Conservation (phyloP, 768 basidiomycete genomes). For the Kondoa subrosea region DNA sequence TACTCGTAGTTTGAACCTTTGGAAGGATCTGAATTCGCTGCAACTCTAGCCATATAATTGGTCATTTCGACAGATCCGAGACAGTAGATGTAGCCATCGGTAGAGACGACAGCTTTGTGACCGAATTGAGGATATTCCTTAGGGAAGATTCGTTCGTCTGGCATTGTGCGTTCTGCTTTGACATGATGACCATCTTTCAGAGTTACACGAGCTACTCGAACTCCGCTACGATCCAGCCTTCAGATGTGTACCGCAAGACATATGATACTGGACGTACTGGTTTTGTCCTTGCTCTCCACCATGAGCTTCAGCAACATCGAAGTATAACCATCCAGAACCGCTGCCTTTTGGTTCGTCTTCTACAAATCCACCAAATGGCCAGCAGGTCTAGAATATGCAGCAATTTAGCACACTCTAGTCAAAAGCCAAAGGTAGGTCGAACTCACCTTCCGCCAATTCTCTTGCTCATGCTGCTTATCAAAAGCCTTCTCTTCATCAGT, state of each 20-base stretch:
- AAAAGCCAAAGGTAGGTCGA: no score
- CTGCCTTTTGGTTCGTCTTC: background rate
- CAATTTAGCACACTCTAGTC: no score
- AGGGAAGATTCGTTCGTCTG: background rate
- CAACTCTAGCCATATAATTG: background rate
- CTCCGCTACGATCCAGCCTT: background rate
- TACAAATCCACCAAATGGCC: background rate
- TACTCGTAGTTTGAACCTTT: background rate
- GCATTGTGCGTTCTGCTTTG: background rate
- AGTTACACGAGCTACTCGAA: background rate
- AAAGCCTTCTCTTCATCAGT: background rate
- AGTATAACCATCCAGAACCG: background rate
- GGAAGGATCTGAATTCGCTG: background rate
- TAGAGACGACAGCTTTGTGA: background rate
- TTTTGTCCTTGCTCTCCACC: background rate
- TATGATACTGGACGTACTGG: background rate
- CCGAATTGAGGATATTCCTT: background rate
- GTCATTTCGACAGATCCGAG: background rate
- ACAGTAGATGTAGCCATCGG: background rate
- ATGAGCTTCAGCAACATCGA: background rate
- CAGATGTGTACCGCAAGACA: background rate
- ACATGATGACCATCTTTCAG: background rate
- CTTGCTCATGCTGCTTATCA: background rate
- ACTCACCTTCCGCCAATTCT: background rate
- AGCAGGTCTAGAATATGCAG: no score